Conservation (phyloP, 2,329 filamentous ascomycete species). For the Xylariaceae sp. region DNA sequence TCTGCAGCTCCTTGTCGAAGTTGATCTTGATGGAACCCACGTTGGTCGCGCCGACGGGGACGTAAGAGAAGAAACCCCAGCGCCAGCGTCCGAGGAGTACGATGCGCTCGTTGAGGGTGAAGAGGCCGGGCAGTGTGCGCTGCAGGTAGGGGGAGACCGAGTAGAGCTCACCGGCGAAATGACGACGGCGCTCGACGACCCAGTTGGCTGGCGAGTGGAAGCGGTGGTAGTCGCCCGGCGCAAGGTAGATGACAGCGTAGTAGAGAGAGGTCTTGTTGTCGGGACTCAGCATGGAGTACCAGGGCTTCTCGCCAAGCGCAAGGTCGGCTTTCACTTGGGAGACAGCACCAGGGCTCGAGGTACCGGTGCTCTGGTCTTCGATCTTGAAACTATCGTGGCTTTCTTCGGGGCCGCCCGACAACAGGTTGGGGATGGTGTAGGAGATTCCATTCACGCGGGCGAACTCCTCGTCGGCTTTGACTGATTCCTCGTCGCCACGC, state of each 20-base stretch:
- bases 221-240: slow-evolving; percentile 95
- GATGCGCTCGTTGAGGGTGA: slow-evolving; percentile 94
- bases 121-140: slow-evolving; percentile 84
- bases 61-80: slow-evolving; percentile 95
- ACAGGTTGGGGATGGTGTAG: slow-evolving; percentile 82
- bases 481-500: slow-evolving; percentile 55
- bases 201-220: slow-evolving; percentile 95
- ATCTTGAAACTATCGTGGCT: slow-evolving; percentile 41
- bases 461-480: slow-evolving; percentile 85
- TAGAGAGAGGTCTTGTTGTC: slow-evolving; percentile 70
- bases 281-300: slow-evolving; percentile 62
- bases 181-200: slow-evolving; percentile 91
- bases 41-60: slow-evolving; percentile 93
- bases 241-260: slow-evolving; percentile 93
- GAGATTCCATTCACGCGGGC: slow-evolving; percentile 90
- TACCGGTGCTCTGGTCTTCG: slow-evolving; percentile 66
- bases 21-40: slow-evolving; percentile 96
- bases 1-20: slow-evolving; percentile 89
- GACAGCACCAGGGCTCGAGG: slow-evolving; percentile 63
- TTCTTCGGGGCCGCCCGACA: slow-evolving; percentile 62
- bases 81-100: slow-evolving; percentile 91
- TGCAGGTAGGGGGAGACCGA: slow-evolving; percentile 94
- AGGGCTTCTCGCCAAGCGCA: slow-evolving; percentile 63
- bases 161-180: slow-evolving; percentile 95
- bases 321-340: slow-evolving; percentile 80